Conservation (phyloP, 1,284 basidiomycete genomes). For the Rhodotorula sp. region DNA sequence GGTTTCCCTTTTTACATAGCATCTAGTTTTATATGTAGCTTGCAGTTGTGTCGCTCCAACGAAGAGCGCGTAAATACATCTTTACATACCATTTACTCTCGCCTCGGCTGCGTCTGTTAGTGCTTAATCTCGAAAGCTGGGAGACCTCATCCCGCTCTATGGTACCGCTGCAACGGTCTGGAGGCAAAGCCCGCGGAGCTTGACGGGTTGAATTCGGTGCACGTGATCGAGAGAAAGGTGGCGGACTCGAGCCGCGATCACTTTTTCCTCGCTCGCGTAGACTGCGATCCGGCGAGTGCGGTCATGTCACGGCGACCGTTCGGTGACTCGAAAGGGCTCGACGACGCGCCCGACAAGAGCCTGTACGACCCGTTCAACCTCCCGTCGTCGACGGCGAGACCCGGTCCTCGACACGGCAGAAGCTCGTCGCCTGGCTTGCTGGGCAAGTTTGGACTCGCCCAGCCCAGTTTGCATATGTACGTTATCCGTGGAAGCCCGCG, state of each 20-base stretch:
- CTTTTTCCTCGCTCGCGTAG: neutral
- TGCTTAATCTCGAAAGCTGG: too few relatives aligned
- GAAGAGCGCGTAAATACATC: neutral
- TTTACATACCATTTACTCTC: neutral
- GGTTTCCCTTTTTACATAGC: neutral
- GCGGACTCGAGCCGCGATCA: neutral
- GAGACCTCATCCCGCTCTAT: too few relatives aligned
- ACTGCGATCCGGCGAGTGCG: too few relatives aligned
- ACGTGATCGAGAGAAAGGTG: too few relatives aligned
- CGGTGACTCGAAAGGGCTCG: neutral
- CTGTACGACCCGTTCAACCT: slow-evolving; percentile 17
- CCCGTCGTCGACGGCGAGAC: slow-evolving; percentile 3
- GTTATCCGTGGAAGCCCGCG: accelerated
- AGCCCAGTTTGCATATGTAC: slow-evolving; percentile 25
- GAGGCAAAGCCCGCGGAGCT: too few relatives aligned
- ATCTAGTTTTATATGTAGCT: neutral
- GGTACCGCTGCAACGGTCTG: too few relatives aligned
- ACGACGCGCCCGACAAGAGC: neutral
- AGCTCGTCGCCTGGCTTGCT: slow-evolving; percentile 15
- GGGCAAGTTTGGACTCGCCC: slow-evolving; percentile 26
- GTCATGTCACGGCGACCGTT: slow-evolving; percentile 7
- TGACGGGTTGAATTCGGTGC: too few relatives aligned
- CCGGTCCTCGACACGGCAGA: neutral
- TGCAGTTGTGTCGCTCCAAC: neutral
- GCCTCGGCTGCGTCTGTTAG: too few relatives aligned